Evolutionary conservation across 495 filamentous ascomycete species (phyloP).

Genomic region (Chaetomium cochliodes): DNA sequence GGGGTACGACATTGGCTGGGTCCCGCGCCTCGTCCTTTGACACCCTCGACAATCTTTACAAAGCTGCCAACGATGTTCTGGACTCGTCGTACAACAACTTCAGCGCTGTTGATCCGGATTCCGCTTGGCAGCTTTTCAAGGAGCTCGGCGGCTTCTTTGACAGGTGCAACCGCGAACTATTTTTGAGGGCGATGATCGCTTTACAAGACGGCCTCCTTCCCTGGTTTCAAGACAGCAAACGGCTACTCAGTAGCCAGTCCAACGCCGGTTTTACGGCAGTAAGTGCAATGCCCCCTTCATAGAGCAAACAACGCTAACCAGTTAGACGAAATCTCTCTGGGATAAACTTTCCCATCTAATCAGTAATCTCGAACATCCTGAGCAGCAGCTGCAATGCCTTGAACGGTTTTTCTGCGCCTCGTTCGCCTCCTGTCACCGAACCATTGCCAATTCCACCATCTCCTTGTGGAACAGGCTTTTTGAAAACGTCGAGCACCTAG

Average conservation of each 20-base stretch:
- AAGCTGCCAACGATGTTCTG: constrained; percentile 48
- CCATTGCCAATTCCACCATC: constrained; percentile 43
- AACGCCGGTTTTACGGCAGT: constrained; percentile 37
- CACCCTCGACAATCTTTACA: constrained; percentile 62
- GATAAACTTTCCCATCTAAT: constrained; percentile 40
- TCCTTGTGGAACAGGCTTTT: constrained; percentile 48
- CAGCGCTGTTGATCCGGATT: constrained; percentile 27
- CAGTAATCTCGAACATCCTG: constrained; percentile 30
- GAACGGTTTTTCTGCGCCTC: constrained; percentile 45
- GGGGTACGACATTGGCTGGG: constrained; percentile 52
- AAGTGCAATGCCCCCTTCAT: constrained; percentile 26
- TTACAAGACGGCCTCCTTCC: constrained; percentile 58
- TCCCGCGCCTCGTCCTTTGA: constrained; percentile 51
- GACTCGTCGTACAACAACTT: constrained; percentile 44
- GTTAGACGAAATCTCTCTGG: constrained; percentile 44
- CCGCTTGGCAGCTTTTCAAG: constrained; percentile 33
- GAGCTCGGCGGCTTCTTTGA: constrained; percentile 39
- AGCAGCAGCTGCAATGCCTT: constrained; percentile 41
- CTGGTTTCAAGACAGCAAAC: constrained; percentile 60
- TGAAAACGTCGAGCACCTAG: constrained; percentile 36
- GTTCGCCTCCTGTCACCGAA: constrained; percentile 50
- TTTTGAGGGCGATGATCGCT: constrained; percentile 44
- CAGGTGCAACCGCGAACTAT: constrained; percentile 41
- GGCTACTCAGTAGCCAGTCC: constrained; percentile 37
- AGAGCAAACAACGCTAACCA: constrained; percentile 24